These are phyloP conservation scores for Earliella scabrosa DNA, from an alignment of 1,284 basidiomycete genomes.

Conservation along the genomic window DNA sequence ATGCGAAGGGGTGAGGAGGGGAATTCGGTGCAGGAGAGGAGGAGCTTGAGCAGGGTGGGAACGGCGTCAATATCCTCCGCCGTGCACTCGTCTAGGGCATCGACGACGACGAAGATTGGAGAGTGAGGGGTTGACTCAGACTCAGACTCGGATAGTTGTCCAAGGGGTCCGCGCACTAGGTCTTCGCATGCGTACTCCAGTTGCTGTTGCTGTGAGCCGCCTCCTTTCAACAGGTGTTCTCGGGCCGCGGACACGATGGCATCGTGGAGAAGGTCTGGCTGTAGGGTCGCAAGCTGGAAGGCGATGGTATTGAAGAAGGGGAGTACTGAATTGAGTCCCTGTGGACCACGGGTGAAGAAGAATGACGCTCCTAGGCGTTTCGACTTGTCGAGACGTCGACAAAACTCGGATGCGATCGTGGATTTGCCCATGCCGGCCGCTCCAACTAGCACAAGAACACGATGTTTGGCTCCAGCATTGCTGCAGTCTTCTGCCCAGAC, in stretches of 20 bases:
- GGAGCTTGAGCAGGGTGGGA: slow-evolving; percentile 2
- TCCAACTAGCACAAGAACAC: slow-evolving; percentile 12
- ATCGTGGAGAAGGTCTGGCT: background rate
- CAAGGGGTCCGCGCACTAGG: too few species aligned
- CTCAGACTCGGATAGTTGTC: too few species aligned
- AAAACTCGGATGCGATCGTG: slow-evolving; percentile 18
- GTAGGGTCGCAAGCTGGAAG: slow-evolving; percentile 1
- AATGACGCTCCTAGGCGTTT: background rate
- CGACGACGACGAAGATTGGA: background rate
- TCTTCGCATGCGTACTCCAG: too few species aligned
- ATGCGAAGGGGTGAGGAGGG: background rate
- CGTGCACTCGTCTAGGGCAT: slow-evolving; percentile 7
- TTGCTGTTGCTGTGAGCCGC: background rate
- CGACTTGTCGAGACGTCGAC: background rate
- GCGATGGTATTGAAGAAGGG: slow-evolving; percentile 14
- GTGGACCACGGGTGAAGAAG: slow-evolving; percentile 3
- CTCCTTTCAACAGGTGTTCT: background rate
- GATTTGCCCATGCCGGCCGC: slow-evolving; percentile 19
- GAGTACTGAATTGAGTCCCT: slow-evolving; percentile 1
- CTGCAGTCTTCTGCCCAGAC: slow-evolving; percentile 5
- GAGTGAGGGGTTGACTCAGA: too few species aligned
- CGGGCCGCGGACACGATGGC: background rate
- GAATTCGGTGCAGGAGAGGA: background rate
- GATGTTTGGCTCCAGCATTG: background rate
- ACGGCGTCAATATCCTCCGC: slow-evolving; percentile 1